Base-by-base conservation (phyloP, 1,139 yeast species). In the Yamadazyma sp. region DNA sequence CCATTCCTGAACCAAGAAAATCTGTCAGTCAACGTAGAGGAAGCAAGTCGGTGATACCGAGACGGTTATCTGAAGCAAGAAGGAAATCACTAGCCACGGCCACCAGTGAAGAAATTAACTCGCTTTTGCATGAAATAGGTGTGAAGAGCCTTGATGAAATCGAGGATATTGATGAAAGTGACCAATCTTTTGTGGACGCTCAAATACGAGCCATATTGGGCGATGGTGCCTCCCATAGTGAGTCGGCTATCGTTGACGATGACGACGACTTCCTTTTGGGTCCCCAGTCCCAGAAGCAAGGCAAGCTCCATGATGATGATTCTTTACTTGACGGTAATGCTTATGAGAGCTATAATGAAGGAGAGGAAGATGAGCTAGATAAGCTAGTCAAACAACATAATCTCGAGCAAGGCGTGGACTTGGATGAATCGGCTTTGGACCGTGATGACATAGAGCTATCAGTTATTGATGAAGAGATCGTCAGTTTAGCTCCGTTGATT, bases 311-410 rank as follows among this genome's bases (percentile, higher is more conserved):
- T 6, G 63, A 58, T 27, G 53, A 47, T 21, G 41, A 44, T 10
- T 40, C 40, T 5, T 31, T 39, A 11, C 39, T 41, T 20, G 48
- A 44, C 29, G 22, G 36, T 7, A 50, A 48, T 18, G 51, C 48
- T 9, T 43, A 61, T 18, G 48, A 59, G 2, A 51, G 48, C 14
- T 60, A 56, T 41, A 55, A 60, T 32, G 66, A 63, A 38, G 70
- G 65, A 24, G 73, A 65, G 43, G 72, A 67, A 41, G 72, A 68
- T 39, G 71, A 67, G 44, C 54, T 63, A 15, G 71, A 65, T 37
- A 54, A 57, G 34, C 47, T 62, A 39, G 69, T 64, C n/a, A 53
- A 62, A 44, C 65, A 62, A 38, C 68, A 65, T 42, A 64, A 64
- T 35, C 42, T 62, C 22, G 58, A 59, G 29, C 68, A 64, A 41